These are phyloP conservation scores for Aspergillus latus DNA, from an alignment of 2,329 filamentous ascomycete genomes.

Conservation along the genomic window DNA sequence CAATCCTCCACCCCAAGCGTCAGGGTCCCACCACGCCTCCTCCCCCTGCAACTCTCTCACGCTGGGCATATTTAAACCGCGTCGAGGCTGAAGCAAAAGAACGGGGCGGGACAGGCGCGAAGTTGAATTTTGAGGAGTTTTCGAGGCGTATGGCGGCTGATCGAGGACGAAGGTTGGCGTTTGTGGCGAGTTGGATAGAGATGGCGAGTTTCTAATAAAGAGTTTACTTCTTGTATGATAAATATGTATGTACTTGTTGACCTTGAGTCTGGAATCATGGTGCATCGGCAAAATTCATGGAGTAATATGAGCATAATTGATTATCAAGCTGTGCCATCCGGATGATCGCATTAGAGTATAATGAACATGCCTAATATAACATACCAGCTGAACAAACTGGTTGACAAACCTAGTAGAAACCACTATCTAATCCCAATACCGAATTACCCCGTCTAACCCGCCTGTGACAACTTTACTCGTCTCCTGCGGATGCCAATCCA, in stretches of 20 bases:
- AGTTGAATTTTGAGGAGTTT: slow-evolving; percentile 77
- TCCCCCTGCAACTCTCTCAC: slow-evolving; percentile 41
- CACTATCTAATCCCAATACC: slow-evolving; percentile 78
- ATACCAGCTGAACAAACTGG: neutral
- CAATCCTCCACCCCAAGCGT: slow-evolving; percentile 11
- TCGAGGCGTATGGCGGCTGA: slow-evolving; percentile 69
- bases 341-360: neutral
- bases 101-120: slow-evolving; percentile 73
- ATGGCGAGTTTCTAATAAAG: slow-evolving; percentile 57
- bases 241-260: neutral
- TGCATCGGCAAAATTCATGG: neutral
- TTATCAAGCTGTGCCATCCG: no score
- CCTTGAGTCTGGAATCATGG: neutral
- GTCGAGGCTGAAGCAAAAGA: slow-evolving; percentile 67
- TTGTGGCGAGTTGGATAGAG: slow-evolving; percentile 89
- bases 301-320: neutral
- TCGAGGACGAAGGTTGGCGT: slow-evolving; percentile 68
- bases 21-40: slow-evolving; percentile 20
- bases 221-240: neutral
- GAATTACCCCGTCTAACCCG: slow-evolving; percentile 82
- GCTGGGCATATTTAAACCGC: slow-evolving; percentile 55
- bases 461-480: slow-evolving; percentile 90
- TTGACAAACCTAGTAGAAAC: neutral
- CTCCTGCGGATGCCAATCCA: slow-evolving; percentile 97
- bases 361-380: neutral